These are phyloP conservation scores for Aspergillus hiratsukae DNA, from an alignment of 2,329 filamentous ascomycete genomes.

Conservation along the genomic window DNA sequence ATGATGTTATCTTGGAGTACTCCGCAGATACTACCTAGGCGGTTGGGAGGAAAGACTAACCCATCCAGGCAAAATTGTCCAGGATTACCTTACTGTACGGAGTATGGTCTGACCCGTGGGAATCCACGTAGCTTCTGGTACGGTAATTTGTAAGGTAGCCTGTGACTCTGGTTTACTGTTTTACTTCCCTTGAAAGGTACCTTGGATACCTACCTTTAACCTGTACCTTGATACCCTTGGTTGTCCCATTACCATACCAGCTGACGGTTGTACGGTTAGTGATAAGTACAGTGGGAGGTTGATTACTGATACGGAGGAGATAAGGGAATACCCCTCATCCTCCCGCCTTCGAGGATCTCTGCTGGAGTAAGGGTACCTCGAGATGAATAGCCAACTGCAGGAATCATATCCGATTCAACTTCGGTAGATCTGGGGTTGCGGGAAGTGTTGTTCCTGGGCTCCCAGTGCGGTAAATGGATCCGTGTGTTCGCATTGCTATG, in stretches of 20 bases:
- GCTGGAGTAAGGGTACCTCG: not conserved
- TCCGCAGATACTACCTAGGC: not conserved
- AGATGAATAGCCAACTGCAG: not conserved
- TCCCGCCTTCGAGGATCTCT: not conserved
- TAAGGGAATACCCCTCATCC: not conserved
- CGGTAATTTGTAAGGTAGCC: not conserved
- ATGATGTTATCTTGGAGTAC: not conserved
- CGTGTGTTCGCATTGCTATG: not conserved
- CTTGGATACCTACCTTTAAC: too few species aligned
- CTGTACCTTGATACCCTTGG: too few species aligned
- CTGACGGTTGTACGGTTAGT: not conserved
- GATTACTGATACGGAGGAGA: not conserved
- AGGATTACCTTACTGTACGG: not conserved
- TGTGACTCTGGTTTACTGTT: not conserved
- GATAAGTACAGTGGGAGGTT: not conserved
- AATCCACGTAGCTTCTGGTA: too few species aligned
- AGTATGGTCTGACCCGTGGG: too few species aligned
- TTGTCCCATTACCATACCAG: not conserved
- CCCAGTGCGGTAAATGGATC: not conserved
- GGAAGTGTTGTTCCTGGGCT: not conserved
- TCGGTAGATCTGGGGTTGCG: not conserved
- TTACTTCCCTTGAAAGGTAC: not conserved
- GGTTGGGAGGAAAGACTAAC: slow-evolving; percentile 14
- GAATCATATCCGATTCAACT: not conserved
- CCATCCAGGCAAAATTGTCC: slow-evolving; percentile 18